phyloP scores from a whole-genome alignment of 1,284 basidiomycete genomes.

The Tylopilus sp. region DNA sequence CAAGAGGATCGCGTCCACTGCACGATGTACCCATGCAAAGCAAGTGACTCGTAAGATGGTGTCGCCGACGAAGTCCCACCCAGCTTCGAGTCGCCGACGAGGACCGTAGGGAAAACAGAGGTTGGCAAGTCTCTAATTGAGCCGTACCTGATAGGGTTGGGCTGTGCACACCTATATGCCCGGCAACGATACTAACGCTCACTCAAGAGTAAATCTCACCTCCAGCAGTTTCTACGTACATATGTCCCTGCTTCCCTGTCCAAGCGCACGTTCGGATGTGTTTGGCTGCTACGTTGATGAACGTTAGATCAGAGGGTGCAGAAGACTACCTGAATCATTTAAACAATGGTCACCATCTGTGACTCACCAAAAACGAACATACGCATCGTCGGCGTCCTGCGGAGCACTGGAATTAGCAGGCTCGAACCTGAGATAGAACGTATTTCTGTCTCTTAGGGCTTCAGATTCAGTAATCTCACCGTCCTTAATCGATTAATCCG shows the following conservation, averaged over 20 bases:
- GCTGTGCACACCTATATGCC: conserved; percentile 86
- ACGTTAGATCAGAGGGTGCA: conserved; percentile 71
- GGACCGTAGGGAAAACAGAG: conserved; percentile 86
- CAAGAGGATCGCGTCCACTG: conserved; percentile 82
- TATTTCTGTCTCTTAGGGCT: conserved; percentile 55
- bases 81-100: conserved; percentile 90
- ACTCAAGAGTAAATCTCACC: conserved; percentile 62
- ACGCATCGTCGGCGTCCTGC: conserved; percentile 88
- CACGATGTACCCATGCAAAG: conserved; percentile 91
- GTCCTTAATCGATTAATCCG: conserved; percentile 9
- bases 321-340: conserved; percentile 27
- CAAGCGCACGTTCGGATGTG: conserved; percentile 69
- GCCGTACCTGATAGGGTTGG: conserved; percentile 90
- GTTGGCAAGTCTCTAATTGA: conserved; percentile 87
- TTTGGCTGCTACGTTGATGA: conserved; percentile 74
- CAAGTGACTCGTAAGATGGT: conserved; percentile 51
- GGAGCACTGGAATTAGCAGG: conserved; percentile 90
- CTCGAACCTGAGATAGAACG: conserved; percentile 81
- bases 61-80: conserved; percentile 97
- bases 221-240: conserved; percentile 96
- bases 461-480: conserved; percentile 1
- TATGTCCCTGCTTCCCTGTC: conserved; percentile 55
- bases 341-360: conserved; percentile 8
- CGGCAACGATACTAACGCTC: conserved; percentile 10
- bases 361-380: conserved; percentile 45